Evolutionary conservation across 768 basidiomycete genomes (phyloP).

Genomic region (Tylopilus vinaceipallidus): DNA sequence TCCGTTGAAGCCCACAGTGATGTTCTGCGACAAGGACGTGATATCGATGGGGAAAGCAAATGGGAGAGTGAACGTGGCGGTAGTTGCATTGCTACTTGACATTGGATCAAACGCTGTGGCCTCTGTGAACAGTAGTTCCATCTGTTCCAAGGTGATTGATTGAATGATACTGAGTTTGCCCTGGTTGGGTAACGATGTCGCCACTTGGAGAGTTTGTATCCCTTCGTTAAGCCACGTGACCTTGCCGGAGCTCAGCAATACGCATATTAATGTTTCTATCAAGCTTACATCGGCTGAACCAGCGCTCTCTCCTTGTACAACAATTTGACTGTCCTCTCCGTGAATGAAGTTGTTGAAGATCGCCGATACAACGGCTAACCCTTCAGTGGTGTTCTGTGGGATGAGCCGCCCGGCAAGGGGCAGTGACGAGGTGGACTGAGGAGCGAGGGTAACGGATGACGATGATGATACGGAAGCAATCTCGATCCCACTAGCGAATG

Average conservation of each 20-base stretch:
- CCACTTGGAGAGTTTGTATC: slow-evolving; percentile 59
- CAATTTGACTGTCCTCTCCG: slow-evolving; percentile 57
- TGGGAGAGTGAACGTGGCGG: slow-evolving; percentile 63
- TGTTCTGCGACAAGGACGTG: slow-evolving; percentile 55
- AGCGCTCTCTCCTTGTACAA: slow-evolving; percentile 58
- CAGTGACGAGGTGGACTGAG: slow-evolving; percentile 49
- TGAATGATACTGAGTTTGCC: slow-evolving; percentile 63
- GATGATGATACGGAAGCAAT: slow-evolving; percentile 58
- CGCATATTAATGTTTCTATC: neutral
- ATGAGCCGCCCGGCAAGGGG: slow-evolving; percentile 62
- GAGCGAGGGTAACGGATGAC: slow-evolving; percentile 51
- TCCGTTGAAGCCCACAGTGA: slow-evolving; percentile 51
- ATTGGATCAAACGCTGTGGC: slow-evolving; percentile 55
- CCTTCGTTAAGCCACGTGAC: slow-evolving; percentile 73
- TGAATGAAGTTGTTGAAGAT: slow-evolving; percentile 75
- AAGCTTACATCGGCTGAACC: slow-evolving; percentile 52
- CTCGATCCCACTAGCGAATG: slow-evolving; percentile 48
- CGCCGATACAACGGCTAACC: slow-evolving; percentile 55
- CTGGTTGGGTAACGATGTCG: slow-evolving; percentile 59
- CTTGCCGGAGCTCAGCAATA: slow-evolving; percentile 30
- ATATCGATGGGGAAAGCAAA: slow-evolving; percentile 73
- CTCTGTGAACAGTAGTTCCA: slow-evolving; percentile 57
- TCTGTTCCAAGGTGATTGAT: slow-evolving; percentile 57
- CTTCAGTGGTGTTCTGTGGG: slow-evolving; percentile 52
- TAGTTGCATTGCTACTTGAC: slow-evolving; percentile 57